Evolutionary conservation across 2,329 filamentous ascomycete genomes (phyloP), one percentile per base, ranked within the genome.

Genomic region (Lasiodiplodia citricola): DNA sequence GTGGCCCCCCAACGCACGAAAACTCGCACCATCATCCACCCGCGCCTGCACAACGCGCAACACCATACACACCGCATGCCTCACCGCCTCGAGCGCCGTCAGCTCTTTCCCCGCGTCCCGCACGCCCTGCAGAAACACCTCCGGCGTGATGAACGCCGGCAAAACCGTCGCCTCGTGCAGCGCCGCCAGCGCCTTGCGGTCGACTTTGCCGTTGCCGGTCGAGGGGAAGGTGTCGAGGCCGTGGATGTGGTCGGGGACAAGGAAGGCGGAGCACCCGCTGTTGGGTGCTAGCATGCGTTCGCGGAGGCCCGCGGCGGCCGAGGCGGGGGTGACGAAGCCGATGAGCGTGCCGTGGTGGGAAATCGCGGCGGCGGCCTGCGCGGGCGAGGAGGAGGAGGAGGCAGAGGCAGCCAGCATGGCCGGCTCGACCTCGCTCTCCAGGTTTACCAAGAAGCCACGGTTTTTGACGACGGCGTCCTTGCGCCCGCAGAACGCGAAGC

Each of bases 381-480:
- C 31, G 1, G 31, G 8, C 1, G 7, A 0, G 8, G 31, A 10
- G 31, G 31, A 35, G 8, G 31, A 35, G 8, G 7, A 10, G 7
- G 8, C 0, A 1, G 31, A 35, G 6, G 31, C 31, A 13, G 23
- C 28, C 13, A 67, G 31, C 28, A 67, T 25, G 14, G 65, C 65
- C 16, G 65, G 65, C 55, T 67, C 65, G 31, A 67, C 73, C 67
- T 81, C 79, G 60, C 80, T 76, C 66, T 81, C 79, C 11, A 81
- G 70, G 68, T 81, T 79, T 56, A 80, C 75, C 0, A 79, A 75
- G 65, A 78, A 75, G 7, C 79, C 79, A n/a, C 79, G 78, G 60
- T 80, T 74, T 55, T 70, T 70, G 14, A 68, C 66, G 35, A 69
- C 37, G 25, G 52, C 57, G 23, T 70, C 69, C 41, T 68, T 70